Evolutionary conservation across 305 asterid genomes (phyloP).

Genomic region (Lippia alba): DNA sequence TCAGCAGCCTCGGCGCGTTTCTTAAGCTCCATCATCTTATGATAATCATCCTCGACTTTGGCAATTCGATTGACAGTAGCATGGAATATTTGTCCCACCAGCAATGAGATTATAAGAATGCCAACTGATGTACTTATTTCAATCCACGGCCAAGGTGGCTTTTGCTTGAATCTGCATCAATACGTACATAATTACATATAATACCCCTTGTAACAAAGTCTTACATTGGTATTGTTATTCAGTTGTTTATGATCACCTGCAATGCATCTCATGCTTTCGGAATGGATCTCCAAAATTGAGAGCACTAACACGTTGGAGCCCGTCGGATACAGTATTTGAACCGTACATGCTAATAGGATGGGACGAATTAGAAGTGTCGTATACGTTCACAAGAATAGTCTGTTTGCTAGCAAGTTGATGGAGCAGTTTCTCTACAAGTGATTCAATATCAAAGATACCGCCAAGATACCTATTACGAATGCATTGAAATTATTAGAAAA

Average conservation of each 20-base stretch:
- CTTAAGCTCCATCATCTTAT: constrained; percentile 76
- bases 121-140: constrained; percentile 61
- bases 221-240: too few species aligned
- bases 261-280: constrained; percentile 96
- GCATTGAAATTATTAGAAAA: too few species aligned
- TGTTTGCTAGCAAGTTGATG: constrained; percentile 98
- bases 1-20: constrained; percentile 92
- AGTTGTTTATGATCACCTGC: constrained; percentile 62
- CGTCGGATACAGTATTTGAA: constrained; percentile 53
- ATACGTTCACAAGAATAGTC: constrained; percentile 86
- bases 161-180: constrained; percentile 81
- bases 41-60: constrained; percentile 86
- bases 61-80: constrained; percentile 88
- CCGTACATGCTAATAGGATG: constrained; percentile 94
- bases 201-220: too few species aligned
- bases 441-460: constrained; percentile 93
- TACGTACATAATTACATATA: background rate
- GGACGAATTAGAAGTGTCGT: constrained; percentile 72
- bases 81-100: constrained; percentile 69
- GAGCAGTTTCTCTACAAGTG: constrained; percentile 95
- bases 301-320: constrained; percentile 63
- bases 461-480: constrained; percentile 78
- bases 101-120: constrained; percentile 68
- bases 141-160: constrained; percentile 87
- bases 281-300: constrained; percentile 97